phyloP scores from a whole-genome alignment of 2,329 filamentous ascomycete genomes.

The Sporothrix schenckii region DNA sequence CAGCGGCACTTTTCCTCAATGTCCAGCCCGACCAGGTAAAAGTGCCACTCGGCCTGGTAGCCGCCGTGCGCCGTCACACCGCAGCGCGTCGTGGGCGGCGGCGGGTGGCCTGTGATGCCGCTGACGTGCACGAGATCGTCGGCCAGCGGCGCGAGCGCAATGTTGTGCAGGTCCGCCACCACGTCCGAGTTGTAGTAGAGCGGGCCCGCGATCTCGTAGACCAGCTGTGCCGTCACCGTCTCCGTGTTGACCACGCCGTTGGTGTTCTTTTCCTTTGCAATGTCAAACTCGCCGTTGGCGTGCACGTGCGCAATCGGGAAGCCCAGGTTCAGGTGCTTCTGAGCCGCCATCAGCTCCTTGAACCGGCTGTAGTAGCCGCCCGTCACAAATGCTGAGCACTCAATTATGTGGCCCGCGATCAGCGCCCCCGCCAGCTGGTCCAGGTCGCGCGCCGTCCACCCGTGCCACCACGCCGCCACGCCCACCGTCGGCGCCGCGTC shows the following conservation, averaged over 20 bases:
- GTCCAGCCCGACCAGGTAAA: constrained; percentile 26
- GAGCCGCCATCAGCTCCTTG: constrained; percentile 37
- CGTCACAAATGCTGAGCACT: constrained; percentile 40
- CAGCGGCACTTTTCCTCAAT: constrained; percentile 32
- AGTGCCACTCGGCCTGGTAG: constrained; percentile 32
- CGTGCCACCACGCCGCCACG: constrained; percentile 37
- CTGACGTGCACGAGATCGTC: constrained; percentile 41
- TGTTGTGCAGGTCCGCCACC: constrained; percentile 42
- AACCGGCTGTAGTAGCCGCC: constrained; percentile 42
- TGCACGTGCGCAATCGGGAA: constrained; percentile 34
- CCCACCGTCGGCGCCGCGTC: constrained; percentile 37
- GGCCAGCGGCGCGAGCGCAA: constrained; percentile 50
- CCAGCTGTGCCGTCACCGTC: constrained; percentile 40
- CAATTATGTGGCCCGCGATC: constrained; percentile 38
- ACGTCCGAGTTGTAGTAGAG: constrained; percentile 46
- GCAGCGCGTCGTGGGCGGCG: constrained; percentile 45
- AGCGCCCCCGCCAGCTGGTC: constrained; percentile 37
- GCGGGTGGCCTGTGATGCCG: constrained; percentile 43
- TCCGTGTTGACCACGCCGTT: constrained; percentile 38
- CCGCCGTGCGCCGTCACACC: constrained; percentile 45
- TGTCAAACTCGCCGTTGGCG: constrained; percentile 28
- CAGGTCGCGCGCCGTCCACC: constrained; percentile 34
- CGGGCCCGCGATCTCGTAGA: constrained; percentile 47
- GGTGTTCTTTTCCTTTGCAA: constrained; percentile 38
- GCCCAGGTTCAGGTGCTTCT: constrained; percentile 37